These are phyloP conservation scores for Oxyria digyna DNA, from an alignment of 148 eudicot genomes.

Conservation along the genomic window DNA sequence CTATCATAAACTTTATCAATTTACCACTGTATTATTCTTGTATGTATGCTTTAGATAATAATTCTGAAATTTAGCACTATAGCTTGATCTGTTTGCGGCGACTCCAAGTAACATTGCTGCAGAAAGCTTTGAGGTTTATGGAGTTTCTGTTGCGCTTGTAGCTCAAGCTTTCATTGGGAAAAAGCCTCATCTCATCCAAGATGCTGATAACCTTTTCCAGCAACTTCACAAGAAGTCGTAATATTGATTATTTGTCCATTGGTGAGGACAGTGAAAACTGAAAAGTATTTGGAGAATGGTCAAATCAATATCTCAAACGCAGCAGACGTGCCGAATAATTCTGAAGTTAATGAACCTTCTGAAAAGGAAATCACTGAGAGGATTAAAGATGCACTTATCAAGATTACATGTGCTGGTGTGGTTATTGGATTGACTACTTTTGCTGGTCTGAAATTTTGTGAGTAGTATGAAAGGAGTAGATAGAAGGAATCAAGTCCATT, in stretches of 20 bases:
- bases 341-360: conserved; percentile 20
- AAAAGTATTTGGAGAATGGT: conserved; percentile 15
- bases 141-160: conserved; percentile 91
- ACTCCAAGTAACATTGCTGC: conserved; percentile 91
- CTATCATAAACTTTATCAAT: background rate
- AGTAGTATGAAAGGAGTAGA: conserved; percentile 30
- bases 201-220: conserved; percentile 84
- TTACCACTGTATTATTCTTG: background rate
- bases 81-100: conserved; percentile 85
- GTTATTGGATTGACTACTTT: conserved; percentile 70
- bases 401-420: conserved; percentile 84
- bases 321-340: conserved; percentile 21
- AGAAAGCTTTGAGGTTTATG: conserved; percentile 89
- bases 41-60: conserved; percentile 4
- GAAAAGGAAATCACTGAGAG: conserved; percentile 56
- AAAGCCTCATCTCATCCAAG: conserved; percentile 82
- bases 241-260: conserved; percentile 17
- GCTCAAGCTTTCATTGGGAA: conserved; percentile 80
- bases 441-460: conserved; percentile 46
- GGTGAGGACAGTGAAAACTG: conserved; percentile 22
- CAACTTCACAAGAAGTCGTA: conserved; percentile 59
- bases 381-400: conserved; percentile 71
- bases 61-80: background rate
- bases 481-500: conserved; percentile 29
- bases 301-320: conserved; percentile 17